These are phyloP conservation scores for Inga oerstediana DNA, from an alignment of 306 rosid genomes.

Conservation along the genomic window DNA sequence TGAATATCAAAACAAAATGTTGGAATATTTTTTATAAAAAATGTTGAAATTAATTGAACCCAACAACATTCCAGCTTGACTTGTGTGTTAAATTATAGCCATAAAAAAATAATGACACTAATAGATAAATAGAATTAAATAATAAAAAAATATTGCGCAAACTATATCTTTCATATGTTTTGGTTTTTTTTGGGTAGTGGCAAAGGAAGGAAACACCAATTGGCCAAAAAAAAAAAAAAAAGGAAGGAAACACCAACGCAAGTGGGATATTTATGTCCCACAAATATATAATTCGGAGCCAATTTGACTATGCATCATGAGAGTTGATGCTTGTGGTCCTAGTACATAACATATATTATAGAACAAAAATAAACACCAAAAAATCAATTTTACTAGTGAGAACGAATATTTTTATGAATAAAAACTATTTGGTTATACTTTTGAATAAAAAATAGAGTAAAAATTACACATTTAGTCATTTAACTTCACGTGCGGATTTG, in stretches of 20 bases:
- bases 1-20: too few species aligned
- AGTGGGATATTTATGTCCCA: not conserved
- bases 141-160: too few species aligned
- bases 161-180: not conserved
- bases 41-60: not conserved
- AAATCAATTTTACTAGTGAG: not conserved
- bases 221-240: too few species aligned
- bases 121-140: too few species aligned
- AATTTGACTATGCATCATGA: not conserved
- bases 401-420: not conserved
- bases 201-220: not conserved
- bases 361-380: not conserved
- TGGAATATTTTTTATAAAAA: too few species aligned
- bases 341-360: not conserved
- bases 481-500: too few species aligned
- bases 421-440: not conserved
- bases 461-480: too few species aligned
- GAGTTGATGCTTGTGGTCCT: not conserved
- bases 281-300: not conserved
- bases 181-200: not conserved
- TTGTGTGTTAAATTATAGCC: not conserved
- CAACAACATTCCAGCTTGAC: not conserved
- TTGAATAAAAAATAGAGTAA: not conserved
- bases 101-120: too few species aligned
- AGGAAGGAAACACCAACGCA: not conserved